Conservation (phyloP, 805 yeast species). For the Starmerella vitae region DNA sequence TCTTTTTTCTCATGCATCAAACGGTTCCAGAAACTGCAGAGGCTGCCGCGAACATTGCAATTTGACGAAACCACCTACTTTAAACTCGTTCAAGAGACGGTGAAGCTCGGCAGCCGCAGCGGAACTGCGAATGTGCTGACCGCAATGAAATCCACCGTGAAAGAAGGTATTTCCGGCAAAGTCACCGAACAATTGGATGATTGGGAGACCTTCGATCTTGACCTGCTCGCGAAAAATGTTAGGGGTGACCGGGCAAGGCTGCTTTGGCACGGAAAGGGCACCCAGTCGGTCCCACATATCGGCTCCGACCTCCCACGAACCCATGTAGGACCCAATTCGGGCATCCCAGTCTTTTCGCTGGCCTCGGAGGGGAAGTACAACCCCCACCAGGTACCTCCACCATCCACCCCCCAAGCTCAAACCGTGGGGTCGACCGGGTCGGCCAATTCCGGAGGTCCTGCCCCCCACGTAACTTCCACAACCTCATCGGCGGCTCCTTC, state of each 20-base stretch:
- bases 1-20: slow-evolving; percentile 53
- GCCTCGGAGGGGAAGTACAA: neutral
- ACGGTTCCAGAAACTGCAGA: slow-evolving; percentile 63
- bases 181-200: slow-evolving; percentile 14
- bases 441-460: too few species aligned
- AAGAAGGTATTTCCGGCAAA: slow-evolving; percentile 34
- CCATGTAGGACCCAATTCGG: slow-evolving; percentile 1
- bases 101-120: slow-evolving; percentile 28
- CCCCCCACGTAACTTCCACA: neutral
- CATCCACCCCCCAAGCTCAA: too few species aligned
- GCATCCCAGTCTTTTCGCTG: slow-evolving; percentile 13
- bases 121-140: slow-evolving; percentile 24
- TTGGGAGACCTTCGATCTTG: slow-evolving; percentile 21
- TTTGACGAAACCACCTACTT: slow-evolving; percentile 46
- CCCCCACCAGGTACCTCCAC: too few species aligned
- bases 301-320: slow-evolving; percentile 2
- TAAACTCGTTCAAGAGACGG: slow-evolving; percentile 36
- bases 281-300: slow-evolving; percentile 12
- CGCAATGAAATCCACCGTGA: slow-evolving; percentile 60
- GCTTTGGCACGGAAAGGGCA: slow-evolving; percentile 20
- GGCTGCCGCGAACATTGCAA: slow-evolving; percentile 37
- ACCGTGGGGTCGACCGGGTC: too few species aligned
- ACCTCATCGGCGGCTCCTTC: neutral
- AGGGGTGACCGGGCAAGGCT: slow-evolving; percentile 21
- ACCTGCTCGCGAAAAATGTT: slow-evolving; percentile 13